These are phyloP conservation scores for Begonia loranthoides DNA, from an alignment of 306 rosid species.

Conservation along the genomic window DNA sequence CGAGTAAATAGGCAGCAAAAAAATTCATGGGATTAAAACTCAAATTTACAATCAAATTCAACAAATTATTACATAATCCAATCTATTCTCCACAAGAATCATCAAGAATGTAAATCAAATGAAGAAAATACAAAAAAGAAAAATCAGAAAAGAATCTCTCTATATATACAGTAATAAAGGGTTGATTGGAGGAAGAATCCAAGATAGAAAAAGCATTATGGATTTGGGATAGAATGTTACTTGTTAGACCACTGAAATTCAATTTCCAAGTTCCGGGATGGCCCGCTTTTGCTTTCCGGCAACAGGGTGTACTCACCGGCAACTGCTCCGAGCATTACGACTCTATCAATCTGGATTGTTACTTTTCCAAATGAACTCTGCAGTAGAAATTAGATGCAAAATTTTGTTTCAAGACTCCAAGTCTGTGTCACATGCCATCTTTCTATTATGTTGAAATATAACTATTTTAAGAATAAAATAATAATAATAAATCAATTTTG, in stretches of 20 bases:
- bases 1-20: no score
- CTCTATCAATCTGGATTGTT: conserved; percentile 91
- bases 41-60: conserved; percentile 4
- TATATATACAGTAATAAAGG: conserved; percentile 35
- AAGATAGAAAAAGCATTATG: conserved; percentile 17
- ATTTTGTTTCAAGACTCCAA: neutral
- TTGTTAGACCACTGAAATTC: conserved; percentile 98
- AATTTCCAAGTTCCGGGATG: conserved; percentile 79
- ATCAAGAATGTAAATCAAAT: conserved; percentile 8
- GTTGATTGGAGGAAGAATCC: conserved; percentile 29
- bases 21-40: neutral
- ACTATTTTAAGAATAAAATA: no score
- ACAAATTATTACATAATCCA: conserved; percentile 9
- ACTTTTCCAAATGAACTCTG: conserved; percentile 98
- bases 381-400: conserved; percentile 6
- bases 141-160: conserved; percentile 19
- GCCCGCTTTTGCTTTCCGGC: conserved; percentile 93
- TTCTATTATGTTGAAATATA: no score
- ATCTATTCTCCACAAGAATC: conserved; percentile 2
- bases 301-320: conserved; percentile 87
- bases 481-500: no score
- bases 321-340: conserved; percentile 95
- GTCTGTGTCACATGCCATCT: no score
- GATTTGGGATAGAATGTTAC: conserved; percentile 15
- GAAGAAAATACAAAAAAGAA: conserved; percentile 26